Base-by-base conservation (phyloP, 129 eudicot species). In the Artemisia argyi region DNA sequence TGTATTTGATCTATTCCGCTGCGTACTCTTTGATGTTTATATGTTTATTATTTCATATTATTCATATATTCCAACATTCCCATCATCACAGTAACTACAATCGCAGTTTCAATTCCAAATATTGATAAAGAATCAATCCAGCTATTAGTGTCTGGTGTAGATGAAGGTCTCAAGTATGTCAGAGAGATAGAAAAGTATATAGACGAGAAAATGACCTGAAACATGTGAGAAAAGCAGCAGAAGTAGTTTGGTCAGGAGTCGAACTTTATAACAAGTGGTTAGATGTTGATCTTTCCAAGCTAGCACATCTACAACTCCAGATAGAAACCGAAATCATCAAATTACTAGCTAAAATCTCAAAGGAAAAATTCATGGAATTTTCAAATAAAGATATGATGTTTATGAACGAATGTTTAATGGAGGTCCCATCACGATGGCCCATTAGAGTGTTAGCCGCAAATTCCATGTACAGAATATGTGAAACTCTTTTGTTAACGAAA, bases 381-480 rank as follows among this genome's bases (percentile, higher is more conserved):
- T 72, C 51, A 26, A 30, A 63, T 57, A 69, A 74, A n/a, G 89
- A 81, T 13, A 17, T 50, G 70, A 26, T 12, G 35, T 35, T 22
- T 46, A 12, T 55, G 73, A 54, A 69, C 1, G 71, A 84, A 49
- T 88, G 85, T 79, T 68, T 74, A 32, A 79, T 26, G 19, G 86
- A 91, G 11, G 28, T 42, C 14, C 82, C 92, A 61, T 80, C 88
- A 1, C 77, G 60, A 63, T 91, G 92, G 97, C 95, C 95, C 30
- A 48, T 79, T 46, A 75, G 74, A 20, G 78, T 72, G 13, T 75
- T 91, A 76, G 95, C 95, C 1, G 85, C 95, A 18, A 88, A 91
- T 68, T 79, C 95, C 42, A 83, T 91, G 97, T 88, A 91, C 66
- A 83, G 86, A 78, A 78, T 80, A 57, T 81, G 89, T 61, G 73